A percentile compares a stretch with the other conserved stretches of the same genome.
Evolutionary conservation across 371 early-diverging fungal species (phyloP).

Genomic region (Synchytrium microbalum): DNA sequence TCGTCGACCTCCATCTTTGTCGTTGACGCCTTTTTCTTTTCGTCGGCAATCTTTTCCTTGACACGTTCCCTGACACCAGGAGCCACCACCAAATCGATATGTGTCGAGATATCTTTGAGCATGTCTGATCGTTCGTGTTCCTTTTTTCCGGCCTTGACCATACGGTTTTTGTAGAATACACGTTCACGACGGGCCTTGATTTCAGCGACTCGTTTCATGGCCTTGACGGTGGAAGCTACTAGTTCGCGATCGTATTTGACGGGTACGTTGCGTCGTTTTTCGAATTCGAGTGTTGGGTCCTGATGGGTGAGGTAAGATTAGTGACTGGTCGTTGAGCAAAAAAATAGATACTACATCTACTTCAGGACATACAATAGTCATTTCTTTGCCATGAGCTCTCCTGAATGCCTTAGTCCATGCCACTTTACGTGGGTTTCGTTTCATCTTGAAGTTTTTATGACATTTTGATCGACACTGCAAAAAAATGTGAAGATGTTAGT

Average conservation of each 20-base stretch:
- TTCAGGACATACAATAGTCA: slow-evolving; percentile 90
- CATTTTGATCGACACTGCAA: slow-evolving; percentile 92
- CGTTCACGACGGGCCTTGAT: slow-evolving; percentile 85
- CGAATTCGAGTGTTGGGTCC: slow-evolving; percentile 96
- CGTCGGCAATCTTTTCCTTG: slow-evolving; percentile 34
- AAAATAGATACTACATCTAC: too few species aligned
- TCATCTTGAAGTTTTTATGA: slow-evolving; percentile 98
- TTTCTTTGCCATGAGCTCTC: slow-evolving; percentile 95
- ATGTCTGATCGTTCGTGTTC: slow-evolving; percentile 59
- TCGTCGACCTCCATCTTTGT: slow-evolving; percentile 56
- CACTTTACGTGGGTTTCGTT: slow-evolving; percentile 98
- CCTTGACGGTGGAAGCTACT: slow-evolving; percentile 90
- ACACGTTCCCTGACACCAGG: slow-evolving; percentile 45
- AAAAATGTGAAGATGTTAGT: slow-evolving; percentile 6
- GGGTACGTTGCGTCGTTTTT: slow-evolving; percentile 95
- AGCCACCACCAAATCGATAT: slow-evolving; percentile 75
- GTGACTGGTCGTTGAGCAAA: background rate
- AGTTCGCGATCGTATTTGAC: slow-evolving; percentile 93
- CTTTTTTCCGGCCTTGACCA: slow-evolving; percentile 23
- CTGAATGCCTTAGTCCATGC: slow-evolving; percentile 99
- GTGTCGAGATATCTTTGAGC: slow-evolving; percentile 67
- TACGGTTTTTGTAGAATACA: slow-evolving; percentile 51
- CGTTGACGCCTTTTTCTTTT: slow-evolving; percentile 45
- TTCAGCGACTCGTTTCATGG: slow-evolving; percentile 92
- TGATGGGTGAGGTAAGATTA: slow-evolving; percentile 28